Evolutionary conservation across 2,329 filamentous ascomycete species (phyloP).

Genomic region (Fonsecaea erecta): DNA sequence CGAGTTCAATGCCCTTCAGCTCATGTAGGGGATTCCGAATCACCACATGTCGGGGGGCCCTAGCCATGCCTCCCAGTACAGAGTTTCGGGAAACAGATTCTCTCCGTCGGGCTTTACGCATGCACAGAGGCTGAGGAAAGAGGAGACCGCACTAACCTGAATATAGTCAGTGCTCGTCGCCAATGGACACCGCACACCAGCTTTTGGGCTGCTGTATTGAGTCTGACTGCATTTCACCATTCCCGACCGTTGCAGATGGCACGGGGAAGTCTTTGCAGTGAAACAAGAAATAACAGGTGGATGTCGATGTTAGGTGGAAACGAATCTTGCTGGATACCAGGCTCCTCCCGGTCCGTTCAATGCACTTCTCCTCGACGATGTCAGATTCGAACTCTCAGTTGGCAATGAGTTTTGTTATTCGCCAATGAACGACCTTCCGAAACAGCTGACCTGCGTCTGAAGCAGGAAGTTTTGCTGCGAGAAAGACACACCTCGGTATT

Average conservation of each 20-base stretch:
- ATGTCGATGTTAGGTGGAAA: not conserved
- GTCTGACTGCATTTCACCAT: not conserved
- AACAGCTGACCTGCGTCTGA: not conserved
- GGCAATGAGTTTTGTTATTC: not conserved
- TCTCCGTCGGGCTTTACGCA: not conserved
- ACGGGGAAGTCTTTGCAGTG: not conserved
- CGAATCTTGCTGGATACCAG: not conserved
- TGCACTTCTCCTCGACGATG: not conserved
- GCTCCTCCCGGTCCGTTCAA: not conserved
- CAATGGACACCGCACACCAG: not conserved
- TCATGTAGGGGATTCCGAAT: not conserved
- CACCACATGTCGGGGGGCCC: not conserved
- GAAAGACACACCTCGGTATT: conserved; percentile 3
- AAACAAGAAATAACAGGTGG: not conserved
- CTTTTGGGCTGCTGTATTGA: not conserved
- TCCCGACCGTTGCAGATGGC: not conserved
- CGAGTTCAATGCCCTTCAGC: not conserved
- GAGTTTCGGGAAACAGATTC: not conserved
- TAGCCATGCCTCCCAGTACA: not conserved
- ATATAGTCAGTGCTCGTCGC: not conserved
- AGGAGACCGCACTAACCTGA: not conserved
- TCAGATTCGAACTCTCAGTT: not conserved
- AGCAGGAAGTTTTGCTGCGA: not conserved
- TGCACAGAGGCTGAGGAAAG: not conserved
- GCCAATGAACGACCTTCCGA: conserved; percentile 7